phyloP scores from a whole-genome alignment of 1,139 yeast species.

The Blastobotrys arbuscula region DNA sequence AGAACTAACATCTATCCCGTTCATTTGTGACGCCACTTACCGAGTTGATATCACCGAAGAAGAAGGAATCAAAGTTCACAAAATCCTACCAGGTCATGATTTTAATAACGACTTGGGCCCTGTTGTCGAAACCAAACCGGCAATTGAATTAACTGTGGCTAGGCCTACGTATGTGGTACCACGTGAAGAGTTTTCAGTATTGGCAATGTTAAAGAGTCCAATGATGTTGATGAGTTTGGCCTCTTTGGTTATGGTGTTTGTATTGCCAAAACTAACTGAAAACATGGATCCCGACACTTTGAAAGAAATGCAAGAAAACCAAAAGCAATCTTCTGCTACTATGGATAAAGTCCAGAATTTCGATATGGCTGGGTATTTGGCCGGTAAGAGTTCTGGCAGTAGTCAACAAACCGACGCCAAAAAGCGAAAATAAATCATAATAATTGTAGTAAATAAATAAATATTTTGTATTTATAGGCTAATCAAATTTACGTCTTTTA shows the following conservation, averaged over 20 bases:
- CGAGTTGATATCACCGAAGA: slow-evolving; percentile 27
- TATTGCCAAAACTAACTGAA: slow-evolving; percentile 32
- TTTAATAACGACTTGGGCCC: slow-evolving; percentile 29
- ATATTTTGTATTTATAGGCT: slow-evolving; percentile 1
- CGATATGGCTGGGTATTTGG: slow-evolving; percentile 29
- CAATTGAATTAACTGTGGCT: slow-evolving; percentile 21
- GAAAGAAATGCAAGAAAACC: slow-evolving; percentile 28
- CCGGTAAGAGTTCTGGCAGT: slow-evolving; percentile 18
- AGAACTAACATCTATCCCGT: slow-evolving; percentile 21
- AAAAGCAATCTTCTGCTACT: slow-evolving; percentile 18
- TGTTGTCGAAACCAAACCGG: slow-evolving; percentile 25
- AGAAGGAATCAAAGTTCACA: slow-evolving; percentile 22
- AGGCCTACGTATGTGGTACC: slow-evolving; percentile 23
- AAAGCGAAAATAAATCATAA: slow-evolving; percentile 10
- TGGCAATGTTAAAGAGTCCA: slow-evolving; percentile 34
- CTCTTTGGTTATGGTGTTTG: slow-evolving; percentile 32
- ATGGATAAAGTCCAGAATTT: slow-evolving; percentile 25
- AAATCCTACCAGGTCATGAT: slow-evolving; percentile 29
- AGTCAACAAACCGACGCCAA: not conserved
- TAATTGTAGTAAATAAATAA: too few relatives aligned
- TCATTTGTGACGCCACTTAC: slow-evolving; percentile 15
- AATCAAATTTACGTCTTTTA: slow-evolving; percentile 19
- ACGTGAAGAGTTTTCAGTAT: slow-evolving; percentile 32
- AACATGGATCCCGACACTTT: slow-evolving; percentile 35
- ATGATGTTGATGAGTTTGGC: slow-evolving; percentile 35